A percentile compares a stretch with the other conserved stretches of the same genome.
Evolutionary conservation across 202 grass and related monocot genomes (phyloP).

Genomic region (Zoysia matrella): DNA sequence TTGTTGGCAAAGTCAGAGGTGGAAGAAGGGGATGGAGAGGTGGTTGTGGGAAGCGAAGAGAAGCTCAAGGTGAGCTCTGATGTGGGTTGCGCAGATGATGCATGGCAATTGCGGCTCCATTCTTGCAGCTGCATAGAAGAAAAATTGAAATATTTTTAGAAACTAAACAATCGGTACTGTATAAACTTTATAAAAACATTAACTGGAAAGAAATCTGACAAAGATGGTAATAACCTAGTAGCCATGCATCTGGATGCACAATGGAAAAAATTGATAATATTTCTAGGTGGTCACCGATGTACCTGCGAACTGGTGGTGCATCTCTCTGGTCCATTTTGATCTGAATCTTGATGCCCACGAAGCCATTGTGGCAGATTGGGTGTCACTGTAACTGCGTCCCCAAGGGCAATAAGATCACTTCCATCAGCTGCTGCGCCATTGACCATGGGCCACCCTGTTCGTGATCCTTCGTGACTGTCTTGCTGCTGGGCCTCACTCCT

Average conservation of each 20-base stretch:
- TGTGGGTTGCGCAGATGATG: conserved; percentile 45
- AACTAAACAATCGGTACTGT: not conserved
- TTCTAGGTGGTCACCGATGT: not conserved
- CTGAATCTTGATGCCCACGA: conserved; percentile 25
- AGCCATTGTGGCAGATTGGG: conserved; percentile 49
- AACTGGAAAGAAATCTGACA: not conserved
- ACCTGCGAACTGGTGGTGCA: conserved; percentile 41
- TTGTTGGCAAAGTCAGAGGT: conserved; percentile 32
- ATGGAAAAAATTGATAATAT: not conserved
- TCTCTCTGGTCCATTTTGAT: conserved; percentile 19
- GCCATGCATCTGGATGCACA: not conserved
- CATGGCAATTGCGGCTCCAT: conserved; percentile 50
- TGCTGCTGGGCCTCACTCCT: conserved; percentile 47
- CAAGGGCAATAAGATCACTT: conserved; percentile 36
- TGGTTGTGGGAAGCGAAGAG: conserved; percentile 36
- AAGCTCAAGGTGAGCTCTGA: conserved; percentile 76
- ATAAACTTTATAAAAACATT: not conserved
- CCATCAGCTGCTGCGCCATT: not conserved
- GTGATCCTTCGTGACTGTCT: conserved; percentile 32
- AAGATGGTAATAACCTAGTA: not conserved
- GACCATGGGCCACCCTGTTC: conserved; percentile 26
- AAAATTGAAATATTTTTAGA: not conserved
- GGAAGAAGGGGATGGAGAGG: conserved; percentile 49
- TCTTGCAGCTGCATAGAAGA: conserved; percentile 41
- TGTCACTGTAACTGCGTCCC: not conserved